A percentile compares a stretch with the other conserved stretches of the same genome.
phyloP scores from a whole-genome alignment of 1,284 basidiomycete genomes.

The Leucoagaricus sp. region DNA sequence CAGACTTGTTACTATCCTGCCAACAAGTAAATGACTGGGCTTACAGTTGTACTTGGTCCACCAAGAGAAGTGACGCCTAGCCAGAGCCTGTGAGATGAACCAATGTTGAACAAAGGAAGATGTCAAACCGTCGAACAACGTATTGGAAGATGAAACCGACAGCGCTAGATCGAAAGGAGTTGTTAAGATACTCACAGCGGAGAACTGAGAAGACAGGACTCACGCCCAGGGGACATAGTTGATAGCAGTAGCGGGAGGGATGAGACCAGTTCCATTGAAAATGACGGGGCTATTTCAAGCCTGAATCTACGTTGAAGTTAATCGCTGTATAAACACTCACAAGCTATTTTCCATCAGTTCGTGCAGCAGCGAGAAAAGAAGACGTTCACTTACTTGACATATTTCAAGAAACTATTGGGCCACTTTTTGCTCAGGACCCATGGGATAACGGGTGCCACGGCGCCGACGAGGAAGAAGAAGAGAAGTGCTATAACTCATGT shows the following conservation, averaged over 20 bases:
- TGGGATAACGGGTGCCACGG: constrained; percentile 40
- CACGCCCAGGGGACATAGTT: constrained; percentile 51
- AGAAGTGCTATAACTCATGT: constrained; percentile 33
- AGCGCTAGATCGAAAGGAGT: constrained; percentile 24
- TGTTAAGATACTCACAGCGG: background rate
- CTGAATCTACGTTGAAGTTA: background rate
- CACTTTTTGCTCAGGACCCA: constrained; percentile 35
- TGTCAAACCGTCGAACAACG: constrained; percentile 46
- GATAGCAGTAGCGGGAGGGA: constrained; percentile 48
- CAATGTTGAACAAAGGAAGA: constrained; percentile 24
- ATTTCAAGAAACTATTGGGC: constrained; percentile 42
- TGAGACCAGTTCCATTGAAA: constrained; percentile 45
- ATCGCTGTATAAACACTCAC: constrained; percentile 19
- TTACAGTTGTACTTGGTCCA: constrained; percentile 74
- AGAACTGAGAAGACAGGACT: constrained; percentile 13
- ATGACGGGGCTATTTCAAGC: constrained; percentile 35
- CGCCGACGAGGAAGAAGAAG: constrained; percentile 58
- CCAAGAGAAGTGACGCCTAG: constrained; percentile 60
- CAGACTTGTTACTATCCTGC: background rate
- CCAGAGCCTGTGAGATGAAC: constrained; percentile 37
- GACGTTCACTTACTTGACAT: constrained; percentile 39
- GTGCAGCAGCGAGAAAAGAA: background rate
- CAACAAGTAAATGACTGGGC: background rate
- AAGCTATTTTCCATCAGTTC: constrained; percentile 21
- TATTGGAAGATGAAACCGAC: constrained; percentile 66